Percentiles rank a stretch among this genome's conserved stretches.
Evolutionary conservation across 1,139 yeast genomes (phyloP).

Genomic region (Komagataea norvegica): DNA sequence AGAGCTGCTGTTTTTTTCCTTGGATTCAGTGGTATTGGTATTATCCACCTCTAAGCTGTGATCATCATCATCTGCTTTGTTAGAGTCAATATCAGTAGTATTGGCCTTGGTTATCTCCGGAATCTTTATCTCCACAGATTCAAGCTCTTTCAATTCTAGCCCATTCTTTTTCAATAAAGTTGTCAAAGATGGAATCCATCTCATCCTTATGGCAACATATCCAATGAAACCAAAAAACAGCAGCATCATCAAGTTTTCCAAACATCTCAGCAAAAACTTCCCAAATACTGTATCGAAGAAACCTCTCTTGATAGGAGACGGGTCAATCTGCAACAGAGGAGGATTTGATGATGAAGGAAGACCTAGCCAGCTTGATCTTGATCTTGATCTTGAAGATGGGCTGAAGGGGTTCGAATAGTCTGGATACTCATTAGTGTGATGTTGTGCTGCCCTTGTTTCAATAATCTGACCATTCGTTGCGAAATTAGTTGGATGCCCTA

Average conservation of each 20-base stretch:
- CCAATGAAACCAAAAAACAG: conserved; percentile 32
- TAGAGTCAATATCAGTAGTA: neutral
- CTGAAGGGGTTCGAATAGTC: too few species aligned
- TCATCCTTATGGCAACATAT: conserved; percentile 35
- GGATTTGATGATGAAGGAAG: conserved; percentile 19
- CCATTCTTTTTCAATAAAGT: conserved; percentile 31
- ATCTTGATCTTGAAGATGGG: conserved; percentile 7
- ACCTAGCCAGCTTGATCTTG: conserved; percentile 20
- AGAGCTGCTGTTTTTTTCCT: too few species aligned
- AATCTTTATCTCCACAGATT: conserved; percentile 6
- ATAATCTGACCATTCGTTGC: conserved; percentile 14
- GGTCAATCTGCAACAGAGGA: conserved; percentile 23
- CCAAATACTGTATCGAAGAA: conserved; percentile 26
- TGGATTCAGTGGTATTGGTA: too few species aligned
- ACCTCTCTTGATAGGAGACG: conserved; percentile 15
- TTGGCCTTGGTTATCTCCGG: too few species aligned
- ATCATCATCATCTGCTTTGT: neutral
- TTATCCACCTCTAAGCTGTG: too few species aligned
- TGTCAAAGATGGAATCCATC: conserved; percentile 37
- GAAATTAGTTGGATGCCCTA: conserved; percentile 23
- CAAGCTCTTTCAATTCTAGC: conserved; percentile 24
- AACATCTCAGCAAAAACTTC: conserved; percentile 37
- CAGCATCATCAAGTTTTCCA: conserved; percentile 48
- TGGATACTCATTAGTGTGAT: conserved; percentile 6
- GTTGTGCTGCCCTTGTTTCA: conserved; percentile 8